Percentiles rank a stretch among this genome's conserved stretches.
Evolutionary conservation across 2,329 filamentous ascomycete species (phyloP).

Genomic region (Aphanocladium album): DNA sequence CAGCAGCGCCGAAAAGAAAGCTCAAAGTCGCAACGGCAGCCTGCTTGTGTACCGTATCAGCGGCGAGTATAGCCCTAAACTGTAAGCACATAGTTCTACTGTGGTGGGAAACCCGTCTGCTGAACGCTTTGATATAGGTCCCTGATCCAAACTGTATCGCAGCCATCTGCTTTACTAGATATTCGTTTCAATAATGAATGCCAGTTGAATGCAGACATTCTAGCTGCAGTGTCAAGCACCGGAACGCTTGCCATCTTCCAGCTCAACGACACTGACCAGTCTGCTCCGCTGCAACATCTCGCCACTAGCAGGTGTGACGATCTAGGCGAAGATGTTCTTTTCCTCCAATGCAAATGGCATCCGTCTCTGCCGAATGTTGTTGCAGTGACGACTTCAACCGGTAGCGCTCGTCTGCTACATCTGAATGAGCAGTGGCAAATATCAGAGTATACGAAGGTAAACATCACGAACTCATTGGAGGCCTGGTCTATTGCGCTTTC

Average conservation of each 20-base stretch:
- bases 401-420: slow-evolving; percentile 53
- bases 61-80: slow-evolving; percentile 16
- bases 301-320: slow-evolving; percentile 41
- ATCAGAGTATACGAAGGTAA: slow-evolving; percentile 29
- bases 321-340: slow-evolving; percentile 55
- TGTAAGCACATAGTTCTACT: slow-evolving; percentile 46
- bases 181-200: slow-evolving; percentile 66
- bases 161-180: slow-evolving; percentile 75
- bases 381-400: slow-evolving; percentile 67
- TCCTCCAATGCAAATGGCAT: slow-evolving; percentile 72
- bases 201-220: slow-evolving; percentile 40
- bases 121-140: slow-evolving; percentile 33
- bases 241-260: slow-evolving; percentile 63
- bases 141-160: slow-evolving; percentile 53
- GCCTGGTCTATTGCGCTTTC: slow-evolving; percentile 69
- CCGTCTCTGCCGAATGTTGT: slow-evolving; percentile 50
- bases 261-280: slow-evolving; percentile 36
- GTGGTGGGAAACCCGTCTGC: not conserved
- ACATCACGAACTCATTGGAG: slow-evolving; percentile 54
- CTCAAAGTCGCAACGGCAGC: slow-evolving; percentile 67
- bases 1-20: slow-evolving; percentile 26
- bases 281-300: slow-evolving; percentile 34
- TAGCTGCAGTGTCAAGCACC: slow-evolving; percentile 75
- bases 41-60: slow-evolving; percentile 59
- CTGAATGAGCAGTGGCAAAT: slow-evolving; percentile 39